Conservation (phyloP, 164 flowering plant genomes). For the Pachysandra terminalis region DNA sequence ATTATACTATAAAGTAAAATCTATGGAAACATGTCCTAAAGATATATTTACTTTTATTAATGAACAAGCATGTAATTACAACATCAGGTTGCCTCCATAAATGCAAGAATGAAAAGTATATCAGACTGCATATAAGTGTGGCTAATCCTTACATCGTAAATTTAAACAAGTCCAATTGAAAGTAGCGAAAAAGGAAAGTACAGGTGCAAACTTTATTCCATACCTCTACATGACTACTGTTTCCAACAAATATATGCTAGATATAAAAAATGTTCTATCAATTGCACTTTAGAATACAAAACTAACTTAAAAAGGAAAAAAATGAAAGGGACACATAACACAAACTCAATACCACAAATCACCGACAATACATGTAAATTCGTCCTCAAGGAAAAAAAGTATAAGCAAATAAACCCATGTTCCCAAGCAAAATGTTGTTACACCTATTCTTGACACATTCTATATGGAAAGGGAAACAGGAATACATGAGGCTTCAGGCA, state of each 20-base stretch:
- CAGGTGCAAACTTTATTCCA: background rate
- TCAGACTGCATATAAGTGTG: background rate
- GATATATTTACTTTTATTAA: too few species aligned
- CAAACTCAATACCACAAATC: conserved; percentile 12
- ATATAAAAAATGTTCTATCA: background rate
- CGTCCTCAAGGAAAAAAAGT: background rate
- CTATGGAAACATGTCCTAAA: too few species aligned
- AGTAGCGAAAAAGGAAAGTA: background rate
- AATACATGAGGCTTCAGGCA: conserved; percentile 15
- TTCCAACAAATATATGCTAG: background rate
- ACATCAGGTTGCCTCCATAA: too few species aligned
- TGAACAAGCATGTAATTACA: too few species aligned
- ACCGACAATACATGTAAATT: conserved; percentile 3
- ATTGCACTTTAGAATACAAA: background rate
- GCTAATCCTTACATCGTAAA: background rate
- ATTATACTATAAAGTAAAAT: too few species aligned
- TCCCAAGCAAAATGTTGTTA: conserved; percentile 12
- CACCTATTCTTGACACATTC: conserved; percentile 12
- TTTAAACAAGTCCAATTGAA: background rate
- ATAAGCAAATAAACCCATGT: conserved; percentile 2
- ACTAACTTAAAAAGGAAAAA: background rate
- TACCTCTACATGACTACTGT: background rate
- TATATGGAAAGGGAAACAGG: conserved; percentile 9
- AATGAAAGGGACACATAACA: background rate
- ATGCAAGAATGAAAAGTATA: too few species aligned